Evolutionary conservation across 441 rosid species (phyloP).

Genomic region (Capsella rubella): DNA sequence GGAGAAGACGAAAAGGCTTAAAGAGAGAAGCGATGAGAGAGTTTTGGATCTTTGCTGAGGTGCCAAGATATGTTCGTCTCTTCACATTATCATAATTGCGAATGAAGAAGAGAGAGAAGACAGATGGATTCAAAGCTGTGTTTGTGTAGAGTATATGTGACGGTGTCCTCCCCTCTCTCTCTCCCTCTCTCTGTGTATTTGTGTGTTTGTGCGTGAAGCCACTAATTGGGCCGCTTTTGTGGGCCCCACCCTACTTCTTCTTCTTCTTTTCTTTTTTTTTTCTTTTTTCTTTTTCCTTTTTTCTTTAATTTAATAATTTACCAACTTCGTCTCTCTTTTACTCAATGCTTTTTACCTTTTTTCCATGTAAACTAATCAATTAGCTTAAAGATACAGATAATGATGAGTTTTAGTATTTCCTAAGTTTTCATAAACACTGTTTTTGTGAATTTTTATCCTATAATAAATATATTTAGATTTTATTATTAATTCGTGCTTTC

Average conservation of each 20-base stretch:
- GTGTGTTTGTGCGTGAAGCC: conserved; percentile 47
- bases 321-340: neutral
- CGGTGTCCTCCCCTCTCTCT: conserved; percentile 4
- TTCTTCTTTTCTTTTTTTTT: neutral
- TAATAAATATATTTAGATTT: neutral
- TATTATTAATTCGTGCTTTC: neutral
- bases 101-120: conserved; percentile 29
- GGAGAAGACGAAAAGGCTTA: conserved; percentile 36
- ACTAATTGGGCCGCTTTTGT: conserved; percentile 44
- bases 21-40: conserved; percentile 8
- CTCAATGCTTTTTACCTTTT: conserved; percentile 11
- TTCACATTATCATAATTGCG: conserved; percentile 41
- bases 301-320: neutral
- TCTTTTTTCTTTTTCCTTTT: neutral
- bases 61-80: conserved; percentile 41
- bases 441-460: neutral
- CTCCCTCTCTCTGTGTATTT: neutral
- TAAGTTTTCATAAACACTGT: conserved; percentile 25
- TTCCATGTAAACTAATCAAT: neutral
- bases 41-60: conserved; percentile 46
- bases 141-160: conserved; percentile 41
- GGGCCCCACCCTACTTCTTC: conserved; percentile 33
- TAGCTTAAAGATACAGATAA: conserved; percentile 5
- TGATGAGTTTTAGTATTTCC: conserved; percentile 21
- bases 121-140: conserved; percentile 41